Conservation (phyloP, 495 filamentous ascomycete genomes). For the Paragyromitra xinjiangensis region DNA sequence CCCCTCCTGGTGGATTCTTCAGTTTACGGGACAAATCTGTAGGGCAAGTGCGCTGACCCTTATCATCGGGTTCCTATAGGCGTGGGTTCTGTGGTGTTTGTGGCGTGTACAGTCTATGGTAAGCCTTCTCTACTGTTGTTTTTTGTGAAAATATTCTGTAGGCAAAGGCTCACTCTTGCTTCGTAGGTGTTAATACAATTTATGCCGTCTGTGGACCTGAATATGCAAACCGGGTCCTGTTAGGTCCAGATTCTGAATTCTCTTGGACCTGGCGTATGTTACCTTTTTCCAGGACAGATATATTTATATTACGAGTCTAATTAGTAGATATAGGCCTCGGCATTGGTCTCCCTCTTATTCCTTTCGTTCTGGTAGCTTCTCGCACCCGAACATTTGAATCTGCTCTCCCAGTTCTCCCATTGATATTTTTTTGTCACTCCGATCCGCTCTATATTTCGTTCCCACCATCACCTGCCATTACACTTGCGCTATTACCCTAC, state of each 20-base stretch:
- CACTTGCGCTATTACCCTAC: constrained; percentile 57
- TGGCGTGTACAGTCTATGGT: constrained; percentile 58
- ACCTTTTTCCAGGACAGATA: background rate
- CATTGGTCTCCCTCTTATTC: constrained; percentile 57
- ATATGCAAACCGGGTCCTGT: constrained; percentile 55
- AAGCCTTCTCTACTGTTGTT: constrained; percentile 1
- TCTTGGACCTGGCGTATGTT: constrained; percentile 57
- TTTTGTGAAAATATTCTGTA: background rate
- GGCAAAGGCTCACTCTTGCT: background rate
- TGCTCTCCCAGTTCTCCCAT: constrained; percentile 55
- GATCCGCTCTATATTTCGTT: constrained; percentile 58
- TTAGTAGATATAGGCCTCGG: constrained; percentile 49
- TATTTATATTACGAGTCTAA: constrained; percentile 16
- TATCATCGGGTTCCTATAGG: constrained; percentile 36
- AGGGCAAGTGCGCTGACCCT: constrained; percentile 33
- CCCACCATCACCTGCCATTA: constrained; percentile 57
- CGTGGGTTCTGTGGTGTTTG: constrained; percentile 56
- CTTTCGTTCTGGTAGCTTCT: constrained; percentile 57
- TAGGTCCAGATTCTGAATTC: constrained; percentile 55
- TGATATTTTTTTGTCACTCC: constrained; percentile 58
- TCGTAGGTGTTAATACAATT: constrained; percentile 56
- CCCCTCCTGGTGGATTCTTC: constrained; percentile 38
- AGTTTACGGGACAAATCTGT: constrained; percentile 29
- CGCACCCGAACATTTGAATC: constrained; percentile 58
- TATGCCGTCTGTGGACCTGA: constrained; percentile 58